Evolutionary conservation across 2,329 filamentous ascomycete species (phyloP).

Genomic region (Bipolaris bicolor): DNA sequence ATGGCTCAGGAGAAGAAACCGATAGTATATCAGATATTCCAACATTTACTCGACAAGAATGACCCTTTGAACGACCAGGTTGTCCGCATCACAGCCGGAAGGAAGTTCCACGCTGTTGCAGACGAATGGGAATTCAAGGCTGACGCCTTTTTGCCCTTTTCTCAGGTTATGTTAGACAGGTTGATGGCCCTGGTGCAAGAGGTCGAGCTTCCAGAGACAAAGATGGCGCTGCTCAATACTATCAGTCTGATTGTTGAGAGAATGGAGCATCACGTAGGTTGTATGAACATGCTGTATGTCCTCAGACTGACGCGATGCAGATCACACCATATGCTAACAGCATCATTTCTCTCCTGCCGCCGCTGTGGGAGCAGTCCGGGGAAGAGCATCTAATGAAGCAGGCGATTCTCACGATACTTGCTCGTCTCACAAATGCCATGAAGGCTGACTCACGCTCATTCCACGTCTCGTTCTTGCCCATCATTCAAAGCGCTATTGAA

Average conservation of each 20-base stretch:
- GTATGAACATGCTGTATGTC: accelerated
- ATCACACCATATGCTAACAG: conserved; percentile 73
- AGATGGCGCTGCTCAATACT: conserved; percentile 87
- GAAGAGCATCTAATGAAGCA: conserved; percentile 95
- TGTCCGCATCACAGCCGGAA: conserved; percentile 86
- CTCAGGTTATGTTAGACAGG: conserved; percentile 72
- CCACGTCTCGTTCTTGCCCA: conserved; percentile 78
- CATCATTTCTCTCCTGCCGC: conserved; percentile 79
- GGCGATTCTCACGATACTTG: conserved; percentile 83
- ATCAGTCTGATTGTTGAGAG: conserved; percentile 80
- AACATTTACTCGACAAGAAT: conserved; percentile 78
- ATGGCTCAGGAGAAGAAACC: conserved; percentile 71
- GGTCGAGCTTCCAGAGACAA: conserved; percentile 83
- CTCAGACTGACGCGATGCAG: conserved; percentile 37
- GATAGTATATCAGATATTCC: conserved; percentile 85
- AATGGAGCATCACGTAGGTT: conserved; percentile 72
- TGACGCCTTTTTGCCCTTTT: conserved; percentile 77
- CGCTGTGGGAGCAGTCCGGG: conserved; percentile 82
- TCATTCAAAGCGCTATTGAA: conserved; percentile 80
- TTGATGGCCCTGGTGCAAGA: conserved; percentile 80
- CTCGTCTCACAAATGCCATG: conserved; percentile 85
- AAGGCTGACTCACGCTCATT: conserved; percentile 78
- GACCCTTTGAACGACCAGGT: conserved; percentile 88
- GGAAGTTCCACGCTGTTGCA: conserved; percentile 79
- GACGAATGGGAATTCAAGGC: conserved; percentile 84